Conservation (phyloP, 768 basidiomycete genomes). For the Auricularia sp. region DNA sequence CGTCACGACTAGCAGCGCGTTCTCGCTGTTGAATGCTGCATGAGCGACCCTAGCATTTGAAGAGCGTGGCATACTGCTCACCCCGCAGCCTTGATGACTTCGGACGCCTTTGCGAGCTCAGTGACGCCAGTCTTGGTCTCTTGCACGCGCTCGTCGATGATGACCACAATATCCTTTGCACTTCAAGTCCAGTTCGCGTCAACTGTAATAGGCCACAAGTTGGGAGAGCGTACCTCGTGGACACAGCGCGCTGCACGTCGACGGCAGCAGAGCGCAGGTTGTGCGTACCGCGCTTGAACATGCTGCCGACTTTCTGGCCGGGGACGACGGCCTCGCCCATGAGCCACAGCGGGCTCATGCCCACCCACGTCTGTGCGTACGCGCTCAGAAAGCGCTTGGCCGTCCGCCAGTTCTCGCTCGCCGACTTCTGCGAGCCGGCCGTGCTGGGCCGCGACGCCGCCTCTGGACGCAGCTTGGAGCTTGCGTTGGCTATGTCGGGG, state of each 20-base stretch:
- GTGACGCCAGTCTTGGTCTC: constrained; percentile 9
- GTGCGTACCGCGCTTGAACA: constrained; percentile 11
- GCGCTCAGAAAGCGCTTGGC: not conserved
- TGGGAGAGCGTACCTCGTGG: not conserved
- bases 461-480: not conserved
- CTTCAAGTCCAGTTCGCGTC: not conserved
- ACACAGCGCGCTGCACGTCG: constrained; percentile 8
- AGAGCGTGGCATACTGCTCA: not conserved
- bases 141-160: constrained; percentile 7
- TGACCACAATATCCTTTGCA: constrained; percentile 11
- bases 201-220: not conserved
- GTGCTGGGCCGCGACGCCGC: not conserved
- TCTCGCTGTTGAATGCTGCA: constrained; percentile 4
- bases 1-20: constrained; percentile 13
- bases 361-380: constrained; percentile 12
- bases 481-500: not conserved
- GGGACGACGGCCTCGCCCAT: constrained; percentile 13
- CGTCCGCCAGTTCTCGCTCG: not conserved
- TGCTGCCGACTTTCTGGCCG: constrained; percentile 11
- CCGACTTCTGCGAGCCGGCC: not conserved
- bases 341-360: constrained; percentile 11
- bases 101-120: constrained; percentile 9
- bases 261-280: constrained; percentile 11
- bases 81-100: constrained; percentile 14
- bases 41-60: no score